phyloP scores from a whole-genome alignment of 805 yeast species.

The Naumovozyma castellii region DNA sequence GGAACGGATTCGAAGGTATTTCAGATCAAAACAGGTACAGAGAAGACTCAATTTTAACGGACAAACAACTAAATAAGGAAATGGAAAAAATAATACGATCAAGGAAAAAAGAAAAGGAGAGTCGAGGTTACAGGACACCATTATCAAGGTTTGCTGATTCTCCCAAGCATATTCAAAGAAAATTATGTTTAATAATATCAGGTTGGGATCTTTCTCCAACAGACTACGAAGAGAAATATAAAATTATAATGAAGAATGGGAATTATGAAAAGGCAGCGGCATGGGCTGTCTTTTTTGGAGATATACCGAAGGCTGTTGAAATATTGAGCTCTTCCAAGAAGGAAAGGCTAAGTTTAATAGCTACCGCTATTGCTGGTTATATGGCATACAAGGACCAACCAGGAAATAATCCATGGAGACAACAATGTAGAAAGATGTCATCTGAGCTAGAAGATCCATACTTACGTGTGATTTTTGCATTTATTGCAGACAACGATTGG shows the following conservation, averaged over 20 bases:
- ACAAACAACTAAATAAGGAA: conserved; percentile 27
- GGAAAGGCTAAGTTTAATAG: conserved; percentile 65
- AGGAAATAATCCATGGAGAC: conserved; percentile 78
- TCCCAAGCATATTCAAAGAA: conserved; percentile 50
- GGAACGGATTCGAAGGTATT: conserved; percentile 64
- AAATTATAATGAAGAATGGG: conserved; percentile 45
- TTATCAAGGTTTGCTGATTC: conserved; percentile 19
- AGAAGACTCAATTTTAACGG: conserved; percentile 21
- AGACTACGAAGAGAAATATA: conserved; percentile 64
- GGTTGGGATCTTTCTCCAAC: conserved; percentile 82
- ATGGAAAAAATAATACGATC: conserved; percentile 34
- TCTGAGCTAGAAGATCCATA: conserved; percentile 86
- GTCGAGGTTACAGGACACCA: conserved; percentile 15
- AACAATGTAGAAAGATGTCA: conserved; percentile 81
- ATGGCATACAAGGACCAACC: conserved; percentile 33
- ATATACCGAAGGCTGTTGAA: conserved; percentile 68
- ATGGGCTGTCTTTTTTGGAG: conserved; percentile 93
- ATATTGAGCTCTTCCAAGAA: conserved; percentile 67
- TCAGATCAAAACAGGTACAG: conserved; percentile 41
- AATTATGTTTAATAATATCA: conserved; percentile 68
- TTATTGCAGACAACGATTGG: conserved; percentile 91
- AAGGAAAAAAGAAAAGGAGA: conserved; percentile 25
- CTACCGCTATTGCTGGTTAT: conserved; percentile 91
- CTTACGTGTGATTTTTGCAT: conserved; percentile 84
- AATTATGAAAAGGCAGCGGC: conserved; percentile 88